These are phyloP conservation scores for Planoprotostelium fungivorum DNA, from an alignment of 78 protist genomes.

Conservation along the genomic window DNA sequence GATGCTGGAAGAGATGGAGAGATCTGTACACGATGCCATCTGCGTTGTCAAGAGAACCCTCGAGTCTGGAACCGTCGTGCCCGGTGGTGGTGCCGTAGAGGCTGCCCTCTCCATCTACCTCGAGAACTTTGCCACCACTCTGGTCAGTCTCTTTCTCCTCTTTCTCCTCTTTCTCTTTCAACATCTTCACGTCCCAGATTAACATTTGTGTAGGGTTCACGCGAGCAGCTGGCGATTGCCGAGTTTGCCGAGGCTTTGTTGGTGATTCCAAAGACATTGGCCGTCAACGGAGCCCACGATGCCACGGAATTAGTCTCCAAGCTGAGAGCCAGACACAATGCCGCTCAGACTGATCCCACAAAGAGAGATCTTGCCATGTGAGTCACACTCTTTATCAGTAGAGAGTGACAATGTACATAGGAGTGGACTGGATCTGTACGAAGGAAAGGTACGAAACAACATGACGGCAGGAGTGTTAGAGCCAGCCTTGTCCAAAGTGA, in stretches of 20 bases:
- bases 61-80: slow-evolving; percentile 85
- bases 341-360: slow-evolving; percentile 76
- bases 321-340: slow-evolving; percentile 91
- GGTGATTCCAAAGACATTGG: slow-evolving; percentile 96
- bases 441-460: slow-evolving; percentile 82
- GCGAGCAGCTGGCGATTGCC: slow-evolving; percentile 97
- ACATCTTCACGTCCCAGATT: no score
- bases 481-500: slow-evolving; percentile 95
- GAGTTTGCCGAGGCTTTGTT: slow-evolving; percentile 97
- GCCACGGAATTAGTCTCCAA: slow-evolving; percentile 95
- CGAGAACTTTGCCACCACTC: slow-evolving; percentile 88
- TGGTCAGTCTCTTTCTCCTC: slow-evolving; percentile 14
- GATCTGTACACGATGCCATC: slow-evolving; percentile 96
- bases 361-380: slow-evolving; percentile 16
- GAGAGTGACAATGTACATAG: neutral
- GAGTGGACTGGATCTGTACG: slow-evolving; percentile 80
- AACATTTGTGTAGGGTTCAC: slow-evolving; percentile 65
- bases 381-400: neutral
- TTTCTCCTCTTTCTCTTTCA: no score
- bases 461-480: slow-evolving; percentile 97
- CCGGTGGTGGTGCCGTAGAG: slow-evolving; percentile 98
- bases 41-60: slow-evolving; percentile 94
- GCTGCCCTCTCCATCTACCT: slow-evolving; percentile 94
- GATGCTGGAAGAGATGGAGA: slow-evolving; percentile 92
- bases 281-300: slow-evolving; percentile 97